Conservation (phyloP, 2,329 filamentous ascomycete genomes). For the Penicillium psychrosexuale region DNA sequence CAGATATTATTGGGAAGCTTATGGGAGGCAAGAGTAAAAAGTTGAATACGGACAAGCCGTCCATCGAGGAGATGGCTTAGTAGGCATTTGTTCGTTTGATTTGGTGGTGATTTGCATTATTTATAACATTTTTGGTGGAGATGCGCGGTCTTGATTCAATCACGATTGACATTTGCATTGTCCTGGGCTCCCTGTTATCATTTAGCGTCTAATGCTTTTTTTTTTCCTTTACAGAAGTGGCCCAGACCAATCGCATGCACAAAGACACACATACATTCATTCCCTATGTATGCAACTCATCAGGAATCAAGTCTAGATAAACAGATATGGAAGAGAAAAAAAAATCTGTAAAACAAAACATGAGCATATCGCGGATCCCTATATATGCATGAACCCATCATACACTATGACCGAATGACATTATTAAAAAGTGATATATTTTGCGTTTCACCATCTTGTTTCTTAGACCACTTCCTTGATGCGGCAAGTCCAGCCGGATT, state of each 20-base stretch:
- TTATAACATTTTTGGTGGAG: not conserved
- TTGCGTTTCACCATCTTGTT: conserved; percentile 13
- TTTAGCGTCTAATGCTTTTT: not conserved
- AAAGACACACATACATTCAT: conserved; percentile 6
- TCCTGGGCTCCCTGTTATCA: not conserved
- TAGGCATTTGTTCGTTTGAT: not conserved
- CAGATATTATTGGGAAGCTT: conserved; percentile 35
- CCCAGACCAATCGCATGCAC: not conserved
- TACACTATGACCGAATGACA: conserved; percentile 19
- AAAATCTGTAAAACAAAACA: conserved; percentile 18
- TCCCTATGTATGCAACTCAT: conserved; percentile 12
- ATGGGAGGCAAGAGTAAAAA: conserved; percentile 39
- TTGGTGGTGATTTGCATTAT: not conserved
- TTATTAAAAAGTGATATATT: conserved; percentile 22
- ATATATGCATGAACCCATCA: conserved; percentile 32
- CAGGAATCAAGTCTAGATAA: conserved; percentile 17
- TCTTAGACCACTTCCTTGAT: conserved; percentile 67
- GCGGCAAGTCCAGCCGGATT: conserved; percentile 87
- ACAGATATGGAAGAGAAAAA: conserved; percentile 10
- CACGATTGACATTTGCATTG: conserved; percentile 2
- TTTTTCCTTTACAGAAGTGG: not conserved
- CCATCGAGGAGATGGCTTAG: conserved; percentile 38
- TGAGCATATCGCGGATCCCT: conserved; percentile 21
- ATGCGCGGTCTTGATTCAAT: not conserved
- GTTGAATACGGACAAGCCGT: conserved; percentile 31